Base-by-base conservation (phyloP, 345 rosid genomes). In the Diplotaxis tenuifolia region DNA sequence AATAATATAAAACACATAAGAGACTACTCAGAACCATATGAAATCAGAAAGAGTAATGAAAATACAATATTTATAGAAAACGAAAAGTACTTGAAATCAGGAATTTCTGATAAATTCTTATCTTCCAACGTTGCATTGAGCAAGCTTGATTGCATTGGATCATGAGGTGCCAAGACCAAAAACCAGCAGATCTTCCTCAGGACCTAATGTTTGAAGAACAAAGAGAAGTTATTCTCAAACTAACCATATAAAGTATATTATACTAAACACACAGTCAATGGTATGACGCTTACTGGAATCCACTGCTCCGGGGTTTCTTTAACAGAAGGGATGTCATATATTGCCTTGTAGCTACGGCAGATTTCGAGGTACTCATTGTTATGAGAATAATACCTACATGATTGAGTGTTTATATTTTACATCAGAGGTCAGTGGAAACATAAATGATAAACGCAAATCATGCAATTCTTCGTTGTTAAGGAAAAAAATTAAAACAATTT, bases 81-180 rank as follows among this genome's bases (percentile, higher is more conserved):
- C 25, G 45, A 74, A 53, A 15, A 54, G 11, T 82, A 91, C 98
- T 86, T 87, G 77, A 90, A 92, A n/a, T 88, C 86, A 27, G 96
- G 86, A 72, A 92, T 83, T 72, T 90, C 90, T 6, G 86, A 87
- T 47, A 89, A 80, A 78, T 87, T 88, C 81, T 89, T 95, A 70
- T 95, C 92, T 72, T 92, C 93, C 75, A 84, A 76, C 55, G 92
- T 87, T 57, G 96, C 89, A 78, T 85, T 92, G 62, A 90, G 86
- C 83, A 95, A 89, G 72, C 99, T 92, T 12, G 96, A 92, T 70
- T 90, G 97, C 99, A 90, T 86, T 3, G 96, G 91, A 83, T 88
- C 91, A 70, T 90, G 92, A 34, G 96, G 97, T 54, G 99, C 80
- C 75, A 88, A 83, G 60, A 87, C 91, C 52, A 92, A 74, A 79